Conservation (phyloP, 2,329 filamentous ascomycete genomes). For the Monilinia fructicola region DNA sequence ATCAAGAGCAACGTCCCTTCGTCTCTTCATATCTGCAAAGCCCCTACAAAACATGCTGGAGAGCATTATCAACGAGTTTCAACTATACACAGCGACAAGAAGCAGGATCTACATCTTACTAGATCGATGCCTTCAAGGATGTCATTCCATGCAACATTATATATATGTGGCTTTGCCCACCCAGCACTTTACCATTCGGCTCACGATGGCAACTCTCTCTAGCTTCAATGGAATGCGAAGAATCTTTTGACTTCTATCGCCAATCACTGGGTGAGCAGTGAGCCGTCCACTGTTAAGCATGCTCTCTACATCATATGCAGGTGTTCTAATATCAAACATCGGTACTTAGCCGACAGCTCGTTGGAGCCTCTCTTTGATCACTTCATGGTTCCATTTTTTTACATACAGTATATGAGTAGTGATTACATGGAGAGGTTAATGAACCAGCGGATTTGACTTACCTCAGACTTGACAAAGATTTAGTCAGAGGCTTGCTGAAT, state of each 20-base stretch:
- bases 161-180: no score
- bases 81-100: neutral
- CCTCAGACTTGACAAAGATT: no score
- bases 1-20: neutral
- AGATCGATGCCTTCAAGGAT: neutral
- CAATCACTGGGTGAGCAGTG: no score
- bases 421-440: no score
- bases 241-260: neutral
- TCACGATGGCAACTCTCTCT: neutral
- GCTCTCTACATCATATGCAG: neutral
- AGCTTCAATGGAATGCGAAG: neutral
- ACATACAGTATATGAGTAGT: neutral
- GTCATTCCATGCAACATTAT: neutral
- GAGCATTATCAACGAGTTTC: neutral
- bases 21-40: neutral
- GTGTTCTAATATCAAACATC: neutral
- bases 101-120: neutral
- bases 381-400: accelerated
- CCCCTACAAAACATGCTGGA: neutral
- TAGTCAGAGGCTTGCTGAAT: no score
- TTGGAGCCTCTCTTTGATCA: neutral
- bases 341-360: neutral
- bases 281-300: neutral
- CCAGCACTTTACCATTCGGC: no score
- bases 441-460: no score